Evolutionary conservation across 805 yeast genomes (phyloP), one percentile per base, ranked within the genome.

Genomic region (Myxozyma neotropica): DNA sequence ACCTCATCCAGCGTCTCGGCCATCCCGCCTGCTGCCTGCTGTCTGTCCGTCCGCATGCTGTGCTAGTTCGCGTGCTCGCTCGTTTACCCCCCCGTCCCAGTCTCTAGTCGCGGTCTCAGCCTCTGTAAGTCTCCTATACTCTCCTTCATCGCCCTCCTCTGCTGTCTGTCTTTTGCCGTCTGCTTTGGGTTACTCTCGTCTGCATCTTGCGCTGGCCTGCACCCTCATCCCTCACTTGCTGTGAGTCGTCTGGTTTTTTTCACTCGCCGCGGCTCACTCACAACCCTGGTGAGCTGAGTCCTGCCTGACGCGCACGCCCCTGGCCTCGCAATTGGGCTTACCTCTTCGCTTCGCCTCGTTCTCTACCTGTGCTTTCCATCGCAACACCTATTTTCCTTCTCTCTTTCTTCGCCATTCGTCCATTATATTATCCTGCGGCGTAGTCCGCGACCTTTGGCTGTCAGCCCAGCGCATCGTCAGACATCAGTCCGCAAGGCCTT

Each of bases 281-380:
- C 42, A 48, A 12, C 38, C 12, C 33, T 35, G 40, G 51, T 47
- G 51, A 47, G 51, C 51, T n/a, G 51, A 31, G 27, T 38, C 17
- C 43, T n/a, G 27, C 39, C 29, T 47, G 51, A 47, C 51, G 51
- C 40, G 19, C 40, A 35, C 35, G 51, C 51, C 51, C 51, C 51
- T 47, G 51, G 40, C 51, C 51, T 47, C 29, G 51, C 38, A 47
- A 21, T 40, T 47, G 23, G 7, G 43, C 21, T 24, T 7, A 6
- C n/a, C 43, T 48, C 33, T 23, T 48, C 44, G n/a, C 43, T 35
- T 15, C 21, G 17, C 50, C 38, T 46, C n/a, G n/a, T n/a, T n/a
- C n/a, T n/a, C n/a, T n/a, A n/a, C n/a, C n/a, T n/a, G n/a, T n/a
- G n/a, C n/a, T n/a, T n/a, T n/a, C n/a, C n/a, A n/a, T n/a, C n/a